These are phyloP conservation scores for Heracleum sosnowskyi DNA, from an alignment of 129 eudicot species.

Conservation along the genomic window DNA sequence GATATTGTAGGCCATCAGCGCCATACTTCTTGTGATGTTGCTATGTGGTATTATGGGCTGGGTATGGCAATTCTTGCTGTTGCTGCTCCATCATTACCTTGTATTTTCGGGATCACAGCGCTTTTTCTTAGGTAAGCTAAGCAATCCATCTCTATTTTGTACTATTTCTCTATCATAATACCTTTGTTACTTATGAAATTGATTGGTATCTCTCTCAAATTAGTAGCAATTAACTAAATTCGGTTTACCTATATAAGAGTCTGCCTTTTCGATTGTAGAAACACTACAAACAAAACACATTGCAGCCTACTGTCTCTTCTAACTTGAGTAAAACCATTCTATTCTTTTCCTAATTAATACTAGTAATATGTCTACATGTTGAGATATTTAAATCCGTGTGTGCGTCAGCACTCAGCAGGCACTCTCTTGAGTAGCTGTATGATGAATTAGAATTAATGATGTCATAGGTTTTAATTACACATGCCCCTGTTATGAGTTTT, in stretches of 20 bases:
- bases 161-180: neutral
- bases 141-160: neutral
- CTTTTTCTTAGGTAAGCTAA: conserved; percentile 59
- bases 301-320: neutral
- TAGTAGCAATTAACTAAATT: neutral
- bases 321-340: too few species aligned
- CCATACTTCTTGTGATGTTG: conserved; percentile 63
- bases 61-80: conserved; percentile 76
- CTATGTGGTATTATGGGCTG: conserved; percentile 65
- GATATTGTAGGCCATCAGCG: conserved; percentile 69
- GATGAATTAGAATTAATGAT: neutral
- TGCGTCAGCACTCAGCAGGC: neutral
- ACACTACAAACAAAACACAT: neutral
- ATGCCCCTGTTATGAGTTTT: neutral
- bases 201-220: neutral
- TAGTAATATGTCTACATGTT: too few species aligned
- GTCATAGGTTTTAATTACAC: neutral
- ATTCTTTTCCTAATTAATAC: neutral
- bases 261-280: neutral
- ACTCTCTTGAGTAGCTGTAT: neutral
- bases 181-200: neutral
- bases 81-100: conserved; percentile 67
- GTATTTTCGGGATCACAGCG: conserved; percentile 72
- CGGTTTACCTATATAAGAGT: neutral
- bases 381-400: neutral